Evolutionary conservation across 1,139 yeast species (phyloP), one percentile per base, ranked within the genome.

Genomic region (Pichia kudriavzevii): DNA sequence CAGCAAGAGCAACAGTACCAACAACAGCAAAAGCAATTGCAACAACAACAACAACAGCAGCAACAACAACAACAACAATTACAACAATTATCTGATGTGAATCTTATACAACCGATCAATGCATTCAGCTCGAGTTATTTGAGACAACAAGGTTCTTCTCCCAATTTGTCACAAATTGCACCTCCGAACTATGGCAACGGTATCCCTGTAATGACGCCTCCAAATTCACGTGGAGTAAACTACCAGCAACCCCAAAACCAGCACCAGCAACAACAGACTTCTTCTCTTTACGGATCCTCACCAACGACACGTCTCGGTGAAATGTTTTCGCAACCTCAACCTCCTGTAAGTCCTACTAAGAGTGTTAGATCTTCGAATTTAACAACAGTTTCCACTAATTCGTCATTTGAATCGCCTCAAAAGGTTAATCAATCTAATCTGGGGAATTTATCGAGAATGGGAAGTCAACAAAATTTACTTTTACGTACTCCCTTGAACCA

Each of bases 261-360:
- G 20, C 31, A n/a, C 31, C 52, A 44, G 15, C 47, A 43, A n/a
- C 53, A 42, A 15, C 42, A 38, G 12, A 13, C 6, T 13, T 25
- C 7, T 9, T 24, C 10, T 9, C 25, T 39, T 17, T 49, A 41
- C 28, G 41, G 49, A 3, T 44, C 55, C 1, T 50, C 59, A 3
- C 57, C 58, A 13, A 31, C 39, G 2, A 46, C 38, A 10, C 34
- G 29, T 14, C 30, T 42, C 24, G 37, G 32, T 21, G 52, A 46
- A 7, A 33, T 38, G 26, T 44, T 49, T 25, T 44, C 53, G 2
- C 41, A 39, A 32, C 39, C 37, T 5, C 58, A 53, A 38, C 55
- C 53, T 5, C 56, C 57, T 11, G 45, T 52, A n/a, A 50, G 55
- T 42, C 59, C 60, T 7, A 47, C 58, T 3, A 42, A 50, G 24